These are phyloP conservation scores for Tetracladium marchalianum DNA, from an alignment of 495 filamentous ascomycete species.

Conservation along the genomic window DNA sequence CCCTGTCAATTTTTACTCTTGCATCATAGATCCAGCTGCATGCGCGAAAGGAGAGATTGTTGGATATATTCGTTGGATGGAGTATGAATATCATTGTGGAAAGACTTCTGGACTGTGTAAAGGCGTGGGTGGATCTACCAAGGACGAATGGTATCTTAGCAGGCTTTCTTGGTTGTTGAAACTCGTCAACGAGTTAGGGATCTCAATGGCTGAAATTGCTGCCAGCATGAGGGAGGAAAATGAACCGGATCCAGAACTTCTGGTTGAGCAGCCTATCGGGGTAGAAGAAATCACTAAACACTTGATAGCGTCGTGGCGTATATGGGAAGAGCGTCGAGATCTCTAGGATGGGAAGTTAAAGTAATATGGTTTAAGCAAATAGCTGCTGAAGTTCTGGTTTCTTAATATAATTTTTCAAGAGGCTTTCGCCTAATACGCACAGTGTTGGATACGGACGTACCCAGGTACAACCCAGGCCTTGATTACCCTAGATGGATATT, in stretches of 20 bases:
- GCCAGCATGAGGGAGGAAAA: neutral
- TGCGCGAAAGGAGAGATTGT: neutral
- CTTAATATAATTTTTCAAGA: no score
- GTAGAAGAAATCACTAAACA: neutral
- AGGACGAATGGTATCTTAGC: constrained; percentile 1
- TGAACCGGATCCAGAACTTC: neutral
- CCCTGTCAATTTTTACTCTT: neutral
- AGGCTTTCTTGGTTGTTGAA: constrained; percentile 1
- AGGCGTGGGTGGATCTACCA: neutral
- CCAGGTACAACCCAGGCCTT: no score
- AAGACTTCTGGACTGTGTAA: neutral
- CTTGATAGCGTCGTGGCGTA: neutral
- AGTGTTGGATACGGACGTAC: no score
- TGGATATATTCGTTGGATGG: constrained; percentile 1
- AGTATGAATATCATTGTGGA: constrained; percentile 5
- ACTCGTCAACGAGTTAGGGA: constrained; percentile 4
- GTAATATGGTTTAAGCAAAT: no score
- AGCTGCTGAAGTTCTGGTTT: no score
- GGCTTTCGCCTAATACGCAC: no score
- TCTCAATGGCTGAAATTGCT: constrained; percentile 2
- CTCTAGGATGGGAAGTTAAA: no score
- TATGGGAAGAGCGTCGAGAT: neutral
- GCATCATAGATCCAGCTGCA: neutral
- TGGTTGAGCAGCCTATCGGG: neutral
- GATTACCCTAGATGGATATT: no score